Percentiles rank a stretch among this genome's conserved stretches.
These are phyloP conservation scores for Podospora pseudopauciseta DNA, from an alignment of 495 filamentous ascomycete species.

Conservation along the genomic window DNA sequence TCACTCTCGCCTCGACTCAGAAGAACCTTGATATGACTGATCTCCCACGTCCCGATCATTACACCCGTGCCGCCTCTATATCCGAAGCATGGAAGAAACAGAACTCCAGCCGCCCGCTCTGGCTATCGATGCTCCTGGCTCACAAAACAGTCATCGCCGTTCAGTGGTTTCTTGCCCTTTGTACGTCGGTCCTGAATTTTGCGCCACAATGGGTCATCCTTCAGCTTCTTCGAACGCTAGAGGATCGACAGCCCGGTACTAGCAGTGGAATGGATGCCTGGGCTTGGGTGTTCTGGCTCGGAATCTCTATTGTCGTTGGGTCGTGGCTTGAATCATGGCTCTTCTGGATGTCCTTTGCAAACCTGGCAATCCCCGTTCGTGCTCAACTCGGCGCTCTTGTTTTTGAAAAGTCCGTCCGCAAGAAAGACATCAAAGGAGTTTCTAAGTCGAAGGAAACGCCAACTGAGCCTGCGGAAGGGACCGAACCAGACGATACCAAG, in stretches of 20 bases:
- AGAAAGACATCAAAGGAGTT: constrained; percentile 66
- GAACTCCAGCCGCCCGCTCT: constrained; percentile 51
- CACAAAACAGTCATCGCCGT: constrained; percentile 52
- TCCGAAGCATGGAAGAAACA: constrained; percentile 50
- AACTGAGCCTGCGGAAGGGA: constrained; percentile 13
- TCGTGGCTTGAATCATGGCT: constrained; percentile 59
- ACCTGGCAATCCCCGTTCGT: constrained; percentile 61
- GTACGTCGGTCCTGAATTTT: constrained; percentile 57
- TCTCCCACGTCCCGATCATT: constrained; percentile 53
- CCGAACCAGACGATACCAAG: constrained; percentile 27
- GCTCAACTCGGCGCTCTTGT: constrained; percentile 68
- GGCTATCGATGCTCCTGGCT: constrained; percentile 55
- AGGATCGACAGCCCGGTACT: constrained; percentile 48
- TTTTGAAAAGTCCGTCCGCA: constrained; percentile 73
- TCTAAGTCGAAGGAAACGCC: constrained; percentile 31
- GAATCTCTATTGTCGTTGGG: constrained; percentile 51
- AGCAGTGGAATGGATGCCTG: constrained; percentile 49
- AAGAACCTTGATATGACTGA: constrained; percentile 57
- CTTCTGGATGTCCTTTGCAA: constrained; percentile 63
- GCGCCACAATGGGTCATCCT: constrained; percentile 67
- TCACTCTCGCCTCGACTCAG: constrained; percentile 52
- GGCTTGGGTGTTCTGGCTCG: constrained; percentile 66
- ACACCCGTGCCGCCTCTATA: constrained; percentile 45
- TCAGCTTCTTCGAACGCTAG: constrained; percentile 60
- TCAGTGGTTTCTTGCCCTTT: constrained; percentile 53